Base-by-base conservation (phyloP, 2,329 filamentous ascomycete species). In the Tolypocladium ovalisporum region DNA sequence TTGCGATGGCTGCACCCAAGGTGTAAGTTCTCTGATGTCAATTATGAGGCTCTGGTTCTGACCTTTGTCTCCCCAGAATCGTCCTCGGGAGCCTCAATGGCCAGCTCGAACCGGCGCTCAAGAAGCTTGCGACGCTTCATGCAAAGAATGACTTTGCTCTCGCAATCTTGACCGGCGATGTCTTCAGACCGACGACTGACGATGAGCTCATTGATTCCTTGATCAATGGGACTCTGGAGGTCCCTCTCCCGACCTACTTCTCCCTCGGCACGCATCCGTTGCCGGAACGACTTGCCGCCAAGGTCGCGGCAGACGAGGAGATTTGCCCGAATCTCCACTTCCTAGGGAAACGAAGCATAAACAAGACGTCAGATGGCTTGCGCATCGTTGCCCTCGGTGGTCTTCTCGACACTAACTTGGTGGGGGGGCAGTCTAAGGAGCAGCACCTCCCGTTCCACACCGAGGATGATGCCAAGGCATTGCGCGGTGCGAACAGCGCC, bases 251-350 rank as follows among this genome's bases (percentile, higher is more conserved):
- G 1, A 95, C 88, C 10, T 99, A 99, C 74, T 99, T 97, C 70
- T 90, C 89, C 3, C 79, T 96, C 59, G 91, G 89, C 63, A 85
- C 78, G 40, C 79, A 79, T 52, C 75, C 86, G n/a, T 77, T 99
- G 7, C 94, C 94, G 0, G 71, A 78, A 3, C 74, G 77, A 35
- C 82, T 97, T 27, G 76, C 88, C 24, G 82, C 88, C 66, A 91
- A 85, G 68, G 80, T 97, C 55, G 81, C 90, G 67, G 80, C 81
- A 37, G 83, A 88, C 61, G 86, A 85, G 66, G 83, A 86, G 64
- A 80, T 99, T 22, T 96, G 91, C 69, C 81, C 87, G n/a, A 97
- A 99, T 68, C 81, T 99, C 13, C 89, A 90, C 72, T 96, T 88
- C 66, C 82, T 99, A 1, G 92, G 89, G 58, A 95, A 94, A 71